These are phyloP conservation scores for Macrophomina tecta DNA, from an alignment of 2,329 filamentous ascomycete species.

Conservation along the genomic window DNA sequence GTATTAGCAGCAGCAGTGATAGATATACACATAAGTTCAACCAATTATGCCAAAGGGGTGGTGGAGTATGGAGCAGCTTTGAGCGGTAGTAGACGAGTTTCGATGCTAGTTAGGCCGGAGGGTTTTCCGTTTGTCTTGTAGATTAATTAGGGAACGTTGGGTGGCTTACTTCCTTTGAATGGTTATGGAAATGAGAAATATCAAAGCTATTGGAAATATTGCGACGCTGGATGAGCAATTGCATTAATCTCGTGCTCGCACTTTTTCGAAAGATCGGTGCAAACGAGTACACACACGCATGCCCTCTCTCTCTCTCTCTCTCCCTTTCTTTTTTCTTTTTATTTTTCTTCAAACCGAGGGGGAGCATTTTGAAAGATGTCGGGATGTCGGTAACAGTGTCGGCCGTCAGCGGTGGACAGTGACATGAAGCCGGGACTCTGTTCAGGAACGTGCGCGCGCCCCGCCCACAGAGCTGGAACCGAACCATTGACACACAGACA, in stretches of 20 bases:
- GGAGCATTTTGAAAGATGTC: too few species aligned
- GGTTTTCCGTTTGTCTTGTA: slow-evolving; percentile 7
- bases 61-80: neutral
- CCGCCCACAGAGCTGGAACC: slow-evolving; percentile 2
- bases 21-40: slow-evolving; percentile 18
- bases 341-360: too few species aligned
- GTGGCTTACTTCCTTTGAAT: neutral
- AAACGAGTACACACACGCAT: too few species aligned
- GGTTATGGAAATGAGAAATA: slow-evolving; percentile 21
- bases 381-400: neutral
- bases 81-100: slow-evolving; percentile 6
- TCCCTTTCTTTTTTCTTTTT: too few species aligned
- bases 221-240: too few species aligned
- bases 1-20: slow-evolving; percentile 26
- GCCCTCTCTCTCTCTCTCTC: too few species aligned
- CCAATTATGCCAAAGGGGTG: neutral
- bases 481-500: slow-evolving; percentile 7
- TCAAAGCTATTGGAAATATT: neutral
- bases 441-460: neutral
- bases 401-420: neutral
- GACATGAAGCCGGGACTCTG: neutral
- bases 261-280: too few species aligned
- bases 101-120: neutral
- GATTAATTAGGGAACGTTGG: slow-evolving; percentile 9
- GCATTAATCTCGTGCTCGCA: too few species aligned